phyloP scores from a whole-genome alignment of 1,139 yeast genomes.

The Suhomyces chickasaworum region DNA sequence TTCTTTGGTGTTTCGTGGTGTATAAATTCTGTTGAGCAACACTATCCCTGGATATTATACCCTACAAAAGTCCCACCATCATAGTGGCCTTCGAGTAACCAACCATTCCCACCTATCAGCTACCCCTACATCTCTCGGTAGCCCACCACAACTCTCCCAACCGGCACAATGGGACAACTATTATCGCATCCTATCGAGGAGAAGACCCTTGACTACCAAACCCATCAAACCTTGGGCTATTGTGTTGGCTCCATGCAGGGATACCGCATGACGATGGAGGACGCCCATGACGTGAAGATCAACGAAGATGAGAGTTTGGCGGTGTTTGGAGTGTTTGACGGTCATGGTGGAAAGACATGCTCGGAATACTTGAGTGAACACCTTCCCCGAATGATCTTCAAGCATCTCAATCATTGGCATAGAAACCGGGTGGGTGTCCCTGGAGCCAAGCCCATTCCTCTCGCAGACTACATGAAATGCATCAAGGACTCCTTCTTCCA shows the following conservation, averaged over 20 bases:
- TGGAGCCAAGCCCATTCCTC: neutral
- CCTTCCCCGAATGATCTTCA: slow-evolving; percentile 39
- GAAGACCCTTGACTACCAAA: slow-evolving; percentile 53
- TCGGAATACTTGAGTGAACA: slow-evolving; percentile 56
- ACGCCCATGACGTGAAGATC: slow-evolving; percentile 59
- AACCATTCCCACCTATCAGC: neutral
- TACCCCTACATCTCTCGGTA: neutral
- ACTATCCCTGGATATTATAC: neutral
- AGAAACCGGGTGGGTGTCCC: slow-evolving; percentile 1
- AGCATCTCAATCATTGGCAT: slow-evolving; percentile 25
- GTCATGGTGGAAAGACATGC: slow-evolving; percentile 73
- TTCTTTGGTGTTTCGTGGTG: neutral
- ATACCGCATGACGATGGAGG: slow-evolving; percentile 74
- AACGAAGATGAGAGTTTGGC: slow-evolving; percentile 51
- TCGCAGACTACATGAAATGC: slow-evolving; percentile 27
- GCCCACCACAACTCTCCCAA: neutral
- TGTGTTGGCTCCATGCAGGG: slow-evolving; percentile 81
- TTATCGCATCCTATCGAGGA: slow-evolving; percentile 77
- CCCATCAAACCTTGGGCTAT: slow-evolving; percentile 51
- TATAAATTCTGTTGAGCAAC: neutral
- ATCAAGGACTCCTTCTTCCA: slow-evolving; percentile 58
- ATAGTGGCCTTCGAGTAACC: neutral
- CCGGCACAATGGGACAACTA: slow-evolving; percentile 63
- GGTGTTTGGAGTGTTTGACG: slow-evolving; percentile 75
- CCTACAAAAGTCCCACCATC: neutral